phyloP scores from a whole-genome alignment of 257 asterid genomes.

The Fraxinus americana region DNA sequence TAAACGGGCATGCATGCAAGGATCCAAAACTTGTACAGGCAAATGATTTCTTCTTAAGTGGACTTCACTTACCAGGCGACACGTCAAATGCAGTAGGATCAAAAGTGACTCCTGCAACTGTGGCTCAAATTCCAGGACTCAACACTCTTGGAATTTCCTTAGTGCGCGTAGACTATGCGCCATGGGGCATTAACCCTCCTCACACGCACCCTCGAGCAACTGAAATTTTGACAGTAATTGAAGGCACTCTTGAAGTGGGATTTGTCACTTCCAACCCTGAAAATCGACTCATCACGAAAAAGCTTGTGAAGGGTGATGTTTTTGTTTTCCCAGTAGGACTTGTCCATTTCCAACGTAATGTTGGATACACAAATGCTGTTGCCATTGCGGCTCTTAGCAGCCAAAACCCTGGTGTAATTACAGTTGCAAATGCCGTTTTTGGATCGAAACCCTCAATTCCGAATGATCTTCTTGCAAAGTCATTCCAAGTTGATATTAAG shows the following conservation, averaged over 20 bases:
- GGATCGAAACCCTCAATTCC: conserved; percentile 12
- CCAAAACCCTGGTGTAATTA: background rate
- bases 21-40: conserved; percentile 33
- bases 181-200: conserved; percentile 37
- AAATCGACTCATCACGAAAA: conserved; percentile 2
- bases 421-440: conserved; percentile 15
- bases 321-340: conserved; percentile 23
- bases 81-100: conserved; percentile 41
- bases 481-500: conserved; percentile 15
- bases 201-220: too few species aligned
- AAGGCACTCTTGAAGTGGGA: background rate
- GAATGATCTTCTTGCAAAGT: conserved; percentile 13
- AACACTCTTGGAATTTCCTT: conserved; percentile 53
- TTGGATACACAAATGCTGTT: conserved; percentile 1
- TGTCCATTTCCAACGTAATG: conserved; percentile 22
- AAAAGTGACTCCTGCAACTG: conserved; percentile 35
- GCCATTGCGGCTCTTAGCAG: conserved; percentile 9
- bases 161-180: conserved; percentile 43
- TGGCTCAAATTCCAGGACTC: conserved; percentile 45
- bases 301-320: conserved; percentile 10
- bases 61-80: conserved; percentile 36
- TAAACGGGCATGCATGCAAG: conserved; percentile 45
- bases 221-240: too few species aligned
- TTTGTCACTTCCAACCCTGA: conserved; percentile 8
- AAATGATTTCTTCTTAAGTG: conserved; percentile 40